These are phyloP conservation scores for Inosperma sp. DNA, from an alignment of 768 basidiomycete species.

Conservation along the genomic window DNA sequence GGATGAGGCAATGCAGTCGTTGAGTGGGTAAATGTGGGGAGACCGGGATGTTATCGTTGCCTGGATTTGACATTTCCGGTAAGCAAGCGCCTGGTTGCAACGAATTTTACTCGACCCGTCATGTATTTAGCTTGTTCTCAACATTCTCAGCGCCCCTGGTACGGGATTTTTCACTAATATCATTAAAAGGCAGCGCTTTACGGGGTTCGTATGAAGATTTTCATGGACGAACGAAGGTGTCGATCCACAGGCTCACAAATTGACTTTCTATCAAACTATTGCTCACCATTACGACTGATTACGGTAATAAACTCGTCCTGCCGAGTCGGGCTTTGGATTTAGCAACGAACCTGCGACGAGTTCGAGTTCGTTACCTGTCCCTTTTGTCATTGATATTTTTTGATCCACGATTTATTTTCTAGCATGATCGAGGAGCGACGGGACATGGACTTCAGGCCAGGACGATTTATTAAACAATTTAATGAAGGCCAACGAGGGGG, in stretches of 20 bases:
- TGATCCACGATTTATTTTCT: neutral
- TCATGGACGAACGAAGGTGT: constrained; percentile 38
- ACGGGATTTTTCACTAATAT: neutral
- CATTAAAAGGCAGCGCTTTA: neutral
- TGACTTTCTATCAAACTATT: constrained; percentile 43
- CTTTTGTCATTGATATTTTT: neutral
- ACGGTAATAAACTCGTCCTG: constrained; percentile 29
- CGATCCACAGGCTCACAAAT: constrained; percentile 36
- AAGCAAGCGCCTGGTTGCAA: too few relatives aligned
- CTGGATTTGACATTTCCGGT: too few relatives aligned
- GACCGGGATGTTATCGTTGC: too few relatives aligned
- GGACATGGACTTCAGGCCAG: constrained; percentile 32
- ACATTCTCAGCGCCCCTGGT: constrained; percentile 46
- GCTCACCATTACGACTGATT: constrained; percentile 31
- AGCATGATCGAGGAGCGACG: constrained; percentile 45
- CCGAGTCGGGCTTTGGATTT: constrained; percentile 35
- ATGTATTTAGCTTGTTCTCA: constrained; percentile 38
- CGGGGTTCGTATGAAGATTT: constrained; percentile 44
- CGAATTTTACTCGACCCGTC: neutral
- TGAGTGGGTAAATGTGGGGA: too few relatives aligned
- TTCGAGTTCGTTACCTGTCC: constrained; percentile 31
- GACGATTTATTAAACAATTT: constrained; percentile 49
- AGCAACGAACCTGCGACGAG: constrained; percentile 30
- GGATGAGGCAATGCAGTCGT: too few relatives aligned
- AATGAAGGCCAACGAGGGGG: constrained; percentile 38